Conservation (phyloP, 805 yeast genomes). For the Kodamaea kaohsiungensis region DNA sequence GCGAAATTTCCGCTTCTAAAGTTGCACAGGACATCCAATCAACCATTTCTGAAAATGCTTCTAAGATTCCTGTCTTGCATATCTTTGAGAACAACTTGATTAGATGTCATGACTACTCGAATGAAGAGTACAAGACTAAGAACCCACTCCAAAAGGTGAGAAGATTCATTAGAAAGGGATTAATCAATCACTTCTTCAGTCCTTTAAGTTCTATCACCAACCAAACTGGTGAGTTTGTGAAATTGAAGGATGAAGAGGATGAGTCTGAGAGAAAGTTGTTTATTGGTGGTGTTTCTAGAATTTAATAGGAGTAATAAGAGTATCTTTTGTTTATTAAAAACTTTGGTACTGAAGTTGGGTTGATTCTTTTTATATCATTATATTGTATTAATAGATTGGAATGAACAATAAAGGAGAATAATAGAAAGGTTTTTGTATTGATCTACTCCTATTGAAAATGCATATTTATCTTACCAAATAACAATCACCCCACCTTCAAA, state of each 20-base stretch:
- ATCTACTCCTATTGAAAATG: too few species aligned
- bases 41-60: neutral
- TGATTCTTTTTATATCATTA: too few species aligned
- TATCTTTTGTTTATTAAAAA: too few species aligned
- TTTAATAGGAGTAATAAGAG: conserved; percentile 7
- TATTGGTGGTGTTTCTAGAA: conserved; percentile 29
- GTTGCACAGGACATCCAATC: neutral
- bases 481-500: neutral
- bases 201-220: conserved; percentile 24
- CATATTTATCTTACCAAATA: too few species aligned
- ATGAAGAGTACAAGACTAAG: conserved; percentile 15
- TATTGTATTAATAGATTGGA: too few species aligned
- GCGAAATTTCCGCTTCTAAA: neutral
- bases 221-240: conserved; percentile 20
- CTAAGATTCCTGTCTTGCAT: conserved; percentile 25
- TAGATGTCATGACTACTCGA: conserved; percentile 22
- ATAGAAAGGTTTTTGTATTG: too few species aligned
- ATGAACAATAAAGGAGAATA: too few species aligned
- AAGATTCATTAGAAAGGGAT: conserved; percentile 18
- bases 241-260: conserved; percentile 20
- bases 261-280: conserved; percentile 25
- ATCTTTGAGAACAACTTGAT: conserved; percentile 32
- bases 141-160: conserved; percentile 15
- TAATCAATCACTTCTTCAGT: conserved; percentile 27
- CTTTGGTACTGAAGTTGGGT: too few species aligned